Evolutionary conservation across 2,329 filamentous ascomycete species (phyloP), one percentile per base, ranked within the genome.

Genomic region (Thyridium curvatum): DNA sequence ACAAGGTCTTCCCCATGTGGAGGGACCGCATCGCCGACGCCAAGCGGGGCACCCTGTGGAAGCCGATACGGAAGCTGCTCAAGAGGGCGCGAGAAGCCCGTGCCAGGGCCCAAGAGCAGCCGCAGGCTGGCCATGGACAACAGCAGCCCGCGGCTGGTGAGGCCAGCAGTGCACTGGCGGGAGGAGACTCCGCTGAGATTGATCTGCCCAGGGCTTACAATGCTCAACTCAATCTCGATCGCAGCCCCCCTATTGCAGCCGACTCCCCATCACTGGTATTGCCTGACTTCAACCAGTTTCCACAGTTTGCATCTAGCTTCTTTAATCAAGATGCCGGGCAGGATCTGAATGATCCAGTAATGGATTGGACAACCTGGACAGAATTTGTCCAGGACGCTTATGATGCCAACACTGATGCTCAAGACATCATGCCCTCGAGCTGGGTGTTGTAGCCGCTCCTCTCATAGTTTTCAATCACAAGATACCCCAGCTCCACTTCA

Each of bases 21-120:
- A 60, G 59, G 31, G 55, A 60, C 12, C 53, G 57, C 38, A 66
- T 77, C 36, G 73, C 73, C 4, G 73, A 77, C 44, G 62, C 63
- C 6, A 60, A 62, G 21, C 60, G 61, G 18, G 74, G 73, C 2
- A 64, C 66, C 38, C 60, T 77, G 8, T 77, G 74, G 73, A 59
- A 65, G 30, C 74, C 74, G 2, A 66, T 77, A 18, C 67, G 66
- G 48, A 76, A 74, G 50, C 53, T 77, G 4, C 58, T 72, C 43
- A 67, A 64, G 43, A 71, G 69, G 50, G 74, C 74, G 1, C 64
- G 55, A 47, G 59, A 58, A 4, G 66, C 61, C 8, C 55, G 64
- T 31, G 21, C 21, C 10, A 6, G 21, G 10, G 49, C 53, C 4
- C 55, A 57, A 38, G 55, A 55, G 4, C 41, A 57, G 15, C 8